Evolutionary conservation across 2,329 filamentous ascomycete genomes (phyloP).

Genomic region (Exophiala spinifera): DNA sequence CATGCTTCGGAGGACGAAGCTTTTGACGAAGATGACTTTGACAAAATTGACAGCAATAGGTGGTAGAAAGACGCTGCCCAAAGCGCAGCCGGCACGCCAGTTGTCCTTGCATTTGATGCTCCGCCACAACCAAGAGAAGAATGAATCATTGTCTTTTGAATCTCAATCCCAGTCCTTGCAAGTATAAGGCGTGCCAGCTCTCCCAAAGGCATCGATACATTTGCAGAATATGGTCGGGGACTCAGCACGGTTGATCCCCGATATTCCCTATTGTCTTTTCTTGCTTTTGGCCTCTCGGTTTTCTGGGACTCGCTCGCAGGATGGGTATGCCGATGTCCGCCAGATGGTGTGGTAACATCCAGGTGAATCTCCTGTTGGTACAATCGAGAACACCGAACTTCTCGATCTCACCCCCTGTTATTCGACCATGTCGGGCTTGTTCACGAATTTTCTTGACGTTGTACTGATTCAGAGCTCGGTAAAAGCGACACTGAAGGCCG

Average conservation of each 20-base stretch:
- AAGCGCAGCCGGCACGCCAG: no score
- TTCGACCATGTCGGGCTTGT: conserved; percentile 31
- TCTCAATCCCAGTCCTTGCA: not conserved
- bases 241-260: no score
- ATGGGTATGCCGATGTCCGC: not conserved
- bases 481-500: conserved; percentile 51
- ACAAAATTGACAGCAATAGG: conserved; percentile 2
- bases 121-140: not conserved
- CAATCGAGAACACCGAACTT: conserved; percentile 42
- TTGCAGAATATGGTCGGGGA: not conserved
- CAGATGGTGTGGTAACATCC: conserved; percentile 14
- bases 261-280: not conserved
- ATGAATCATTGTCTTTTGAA: not conserved
- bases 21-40: conserved; percentile 38
- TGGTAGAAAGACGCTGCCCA: not conserved
- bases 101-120: no score
- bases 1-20: conserved; percentile 45
- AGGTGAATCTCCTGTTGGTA: conserved; percentile 36
- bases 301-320: not conserved
- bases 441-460: conserved; percentile 45
- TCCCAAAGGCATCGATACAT: not conserved
- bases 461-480: conserved; percentile 47
- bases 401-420: conserved; percentile 28
- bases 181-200: not conserved
- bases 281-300: not conserved